A percentile compares a stretch with the other conserved stretches of the same genome.
phyloP scores from a whole-genome alignment of 2,329 filamentous ascomycete species.

The Pseudogymnoascus sp. region DNA sequence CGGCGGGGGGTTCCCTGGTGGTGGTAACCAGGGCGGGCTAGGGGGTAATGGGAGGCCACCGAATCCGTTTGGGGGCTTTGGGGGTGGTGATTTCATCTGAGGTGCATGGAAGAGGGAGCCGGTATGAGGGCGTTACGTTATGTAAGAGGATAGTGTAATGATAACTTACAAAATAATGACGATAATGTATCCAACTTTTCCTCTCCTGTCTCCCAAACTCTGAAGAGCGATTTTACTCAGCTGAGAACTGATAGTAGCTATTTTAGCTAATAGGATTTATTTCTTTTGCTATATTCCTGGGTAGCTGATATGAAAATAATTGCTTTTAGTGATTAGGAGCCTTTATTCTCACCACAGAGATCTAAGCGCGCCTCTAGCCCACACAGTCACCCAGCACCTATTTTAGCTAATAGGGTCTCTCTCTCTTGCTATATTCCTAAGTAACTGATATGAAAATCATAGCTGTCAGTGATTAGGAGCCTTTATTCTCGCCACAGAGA shows the following conservation, averaged over 20 bases:
- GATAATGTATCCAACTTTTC: neutral
- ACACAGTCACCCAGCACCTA: too few species aligned
- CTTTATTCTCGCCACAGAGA: neutral
- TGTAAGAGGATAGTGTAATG: neutral
- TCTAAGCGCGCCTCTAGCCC: too few species aligned
- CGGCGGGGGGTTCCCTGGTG: conserved; percentile 39
- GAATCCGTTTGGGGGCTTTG: conserved; percentile 1
- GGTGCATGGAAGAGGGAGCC: neutral
- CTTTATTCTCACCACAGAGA: neutral
- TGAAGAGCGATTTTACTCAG: too few species aligned
- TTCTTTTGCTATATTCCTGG: too few species aligned
- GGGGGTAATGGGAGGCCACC: conserved; percentile 32
- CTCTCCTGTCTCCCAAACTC: neutral
- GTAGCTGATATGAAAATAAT: neutral
- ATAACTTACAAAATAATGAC: neutral
- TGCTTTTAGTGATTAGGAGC: neutral
- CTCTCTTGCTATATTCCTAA: too few species aligned
- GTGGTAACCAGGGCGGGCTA: conserved; percentile 46
- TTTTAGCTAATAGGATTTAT: too few species aligned
- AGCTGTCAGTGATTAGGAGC: neutral
- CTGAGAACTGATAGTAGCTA: too few species aligned
- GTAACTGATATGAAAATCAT: neutral
- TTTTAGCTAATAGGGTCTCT: too few species aligned
- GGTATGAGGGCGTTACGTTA: neutral
- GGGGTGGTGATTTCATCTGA: neutral